Conservation (phyloP, 768 basidiomycete species). For the Cyclocybe aegerita region DNA sequence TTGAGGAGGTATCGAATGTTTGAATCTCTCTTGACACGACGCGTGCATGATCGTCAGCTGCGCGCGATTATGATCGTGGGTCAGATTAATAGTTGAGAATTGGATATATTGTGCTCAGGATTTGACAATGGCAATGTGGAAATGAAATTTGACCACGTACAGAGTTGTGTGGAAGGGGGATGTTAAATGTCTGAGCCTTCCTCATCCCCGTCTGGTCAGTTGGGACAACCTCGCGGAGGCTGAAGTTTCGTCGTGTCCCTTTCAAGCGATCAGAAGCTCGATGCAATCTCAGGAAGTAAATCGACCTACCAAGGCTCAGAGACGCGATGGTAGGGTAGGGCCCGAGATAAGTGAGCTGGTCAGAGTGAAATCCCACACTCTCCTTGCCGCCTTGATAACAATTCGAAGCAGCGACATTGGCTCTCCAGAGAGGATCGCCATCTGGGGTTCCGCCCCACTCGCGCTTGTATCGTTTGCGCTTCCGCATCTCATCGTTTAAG, state of each 20-base stretch:
- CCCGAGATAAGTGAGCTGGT: constrained; percentile 78
- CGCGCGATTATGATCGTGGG: neutral
- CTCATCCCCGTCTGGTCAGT: constrained; percentile 55
- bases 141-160: constrained; percentile 36
- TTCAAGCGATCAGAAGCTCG: constrained; percentile 1
- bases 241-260: constrained; percentile 73
- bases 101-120: neutral
- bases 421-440: constrained; percentile 52
- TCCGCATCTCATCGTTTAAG: constrained; percentile 70
- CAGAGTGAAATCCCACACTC: constrained; percentile 80
- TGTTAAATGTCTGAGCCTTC: constrained; percentile 70
- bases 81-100: neutral
- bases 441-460: constrained; percentile 54
- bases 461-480: constrained; percentile 56
- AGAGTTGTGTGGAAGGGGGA: constrained; percentile 78
- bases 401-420: constrained; percentile 85
- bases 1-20: constrained; percentile 78
- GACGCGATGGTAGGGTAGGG: constrained; percentile 87
- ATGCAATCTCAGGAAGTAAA: neutral
- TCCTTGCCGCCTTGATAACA: constrained; percentile 83
- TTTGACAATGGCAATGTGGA: neutral
- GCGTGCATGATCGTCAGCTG: constrained; percentile 89
- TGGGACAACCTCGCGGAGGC: constrained; percentile 76
- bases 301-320: constrained; percentile 64
- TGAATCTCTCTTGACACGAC: constrained; percentile 78